Percentiles rank a stretch among this genome's conserved stretches.
Evolutionary conservation across 139 green algal species (phyloP).

Genomic region (Picocystis salinarum): DNA sequence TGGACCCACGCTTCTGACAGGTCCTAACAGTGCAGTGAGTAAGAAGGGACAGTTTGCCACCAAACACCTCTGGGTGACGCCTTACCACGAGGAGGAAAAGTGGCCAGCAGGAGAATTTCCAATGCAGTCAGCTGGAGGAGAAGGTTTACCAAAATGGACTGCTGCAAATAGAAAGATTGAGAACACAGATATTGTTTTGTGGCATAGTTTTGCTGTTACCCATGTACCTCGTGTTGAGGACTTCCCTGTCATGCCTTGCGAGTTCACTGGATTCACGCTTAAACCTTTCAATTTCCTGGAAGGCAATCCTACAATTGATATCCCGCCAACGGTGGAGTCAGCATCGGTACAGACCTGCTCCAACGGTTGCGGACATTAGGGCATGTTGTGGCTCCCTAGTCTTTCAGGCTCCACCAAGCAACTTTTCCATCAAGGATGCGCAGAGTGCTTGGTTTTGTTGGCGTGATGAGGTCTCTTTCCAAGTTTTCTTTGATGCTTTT

Average conservation of each 20-base stretch:
- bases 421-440: too few species aligned
- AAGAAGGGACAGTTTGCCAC: conserved; percentile 43
- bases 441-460: too few species aligned
- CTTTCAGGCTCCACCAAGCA: too few species aligned
- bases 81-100: conserved; percentile 36
- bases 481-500: too few species aligned
- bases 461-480: too few species aligned
- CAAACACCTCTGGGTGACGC: conserved; percentile 56
- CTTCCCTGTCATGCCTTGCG: conserved; percentile 30
- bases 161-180: conserved; percentile 8
- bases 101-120: conserved; percentile 54
- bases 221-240: conserved; percentile 24
- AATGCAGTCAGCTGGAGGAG: conserved; percentile 26
- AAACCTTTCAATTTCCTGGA: conserved; percentile 25
- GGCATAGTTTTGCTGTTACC: conserved; percentile 22
- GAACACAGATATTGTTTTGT: conserved; percentile 20
- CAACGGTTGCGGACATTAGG: too few species aligned
- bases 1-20: conserved; percentile 22
- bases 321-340: conserved; percentile 34
- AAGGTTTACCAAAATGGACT: conserved; percentile 25
- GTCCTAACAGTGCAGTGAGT: conserved; percentile 18
- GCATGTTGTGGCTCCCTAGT: too few species aligned
- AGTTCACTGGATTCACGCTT: conserved; percentile 23
- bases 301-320: conserved; percentile 51
- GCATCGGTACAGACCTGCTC: too few species aligned